Base-by-base conservation (phyloP, 352 stramenopile species). In the Pseudoperonospora humuli region DNA sequence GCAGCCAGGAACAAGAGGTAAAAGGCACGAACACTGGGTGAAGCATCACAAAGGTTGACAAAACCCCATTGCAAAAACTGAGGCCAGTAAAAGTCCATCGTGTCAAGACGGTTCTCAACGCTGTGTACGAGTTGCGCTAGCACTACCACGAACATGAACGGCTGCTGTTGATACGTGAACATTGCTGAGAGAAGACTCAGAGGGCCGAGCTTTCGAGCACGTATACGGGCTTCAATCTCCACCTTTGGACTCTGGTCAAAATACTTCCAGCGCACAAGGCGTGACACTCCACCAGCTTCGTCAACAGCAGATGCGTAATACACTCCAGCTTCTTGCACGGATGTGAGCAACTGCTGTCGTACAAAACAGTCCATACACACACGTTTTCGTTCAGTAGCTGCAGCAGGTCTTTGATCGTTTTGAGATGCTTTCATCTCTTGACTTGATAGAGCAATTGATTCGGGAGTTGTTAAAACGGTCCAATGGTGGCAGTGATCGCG, bases 11-110 rank as follows among this genome's bases (percentile, higher is more conserved):
- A 85, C 36, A 74, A 70, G 17, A 84, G 44, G 19, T 84, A 85
- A 35, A 82, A 79, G 8, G 68, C 65, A 36, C 75, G 70, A 6
- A 78, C 68, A 41, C 68, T 82, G 5, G 67, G 57, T 19, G 73
- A 69, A 1, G 67, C 66, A 19, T 75, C 57, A 1, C 33, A 46
- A 0, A 78, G 32, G 25, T 80, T 59, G 0, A 75, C 45, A 36
- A 84, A 76, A 6, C 73, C 73, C 70, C 70, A 85, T 20, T 83
- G 70, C 15, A 85, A 55, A 23, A 84, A 70, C 45, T 85, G 73
- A 7, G 73, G 70, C 73, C 73, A 85, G 41, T 80, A 83, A 34
- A 85, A 80, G 34, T 77, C 70, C 27, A 85, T 60, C n/a, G 64
- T 71, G 26, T 76, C 66, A 18, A 71, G 35, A 23, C 63, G 73